These are phyloP conservation scores for Lunasporangiospora selenospora DNA, from an alignment of 192 early-diverging fungal genomes.

Conservation along the genomic window DNA sequence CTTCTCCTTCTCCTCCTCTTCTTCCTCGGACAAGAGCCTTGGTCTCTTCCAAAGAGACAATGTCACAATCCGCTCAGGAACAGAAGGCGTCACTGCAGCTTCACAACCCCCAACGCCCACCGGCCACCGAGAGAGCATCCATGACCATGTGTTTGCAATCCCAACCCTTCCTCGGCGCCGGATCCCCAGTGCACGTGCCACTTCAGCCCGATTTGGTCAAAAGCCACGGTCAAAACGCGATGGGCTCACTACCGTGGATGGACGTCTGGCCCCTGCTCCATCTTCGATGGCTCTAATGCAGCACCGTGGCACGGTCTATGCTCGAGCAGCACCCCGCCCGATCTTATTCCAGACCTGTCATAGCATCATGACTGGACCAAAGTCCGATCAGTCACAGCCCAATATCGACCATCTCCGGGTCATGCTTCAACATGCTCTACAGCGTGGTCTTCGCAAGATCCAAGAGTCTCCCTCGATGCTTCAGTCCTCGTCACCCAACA, in stretches of 20 bases:
- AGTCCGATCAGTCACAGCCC: background rate
- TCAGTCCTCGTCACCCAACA: too few relatives aligned
- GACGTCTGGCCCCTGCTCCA: background rate
- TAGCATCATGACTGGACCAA: slow-evolving; percentile 25
- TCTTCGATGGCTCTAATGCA: too few relatives aligned
- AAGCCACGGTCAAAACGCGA: background rate
- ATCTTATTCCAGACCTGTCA: slow-evolving; percentile 18
- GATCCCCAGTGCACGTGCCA: background rate
- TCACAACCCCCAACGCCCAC: too few relatives aligned
- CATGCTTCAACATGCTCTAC: slow-evolving; percentile 25
- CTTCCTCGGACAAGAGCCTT: background rate
- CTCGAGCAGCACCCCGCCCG: slow-evolving; percentile 17
- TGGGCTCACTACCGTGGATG: background rate
- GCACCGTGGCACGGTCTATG: too few relatives aligned
- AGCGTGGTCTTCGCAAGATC: slow-evolving; percentile 21
- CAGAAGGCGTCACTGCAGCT: too few relatives aligned
- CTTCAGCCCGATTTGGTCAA: background rate
- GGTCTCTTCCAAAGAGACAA: slow-evolving; percentile 1
- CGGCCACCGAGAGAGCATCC: background rate
- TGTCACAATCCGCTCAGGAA: too few relatives aligned
- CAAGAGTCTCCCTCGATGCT: background rate
- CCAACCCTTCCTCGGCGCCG: slow-evolving; percentile 2
- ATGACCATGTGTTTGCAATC: slow-evolving; percentile 6
- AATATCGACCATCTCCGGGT: slow-evolving; percentile 7
- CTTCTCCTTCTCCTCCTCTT: background rate